A percentile compares a stretch with the other conserved stretches of the same genome.
Evolutionary conservation across 345 rosid species (phyloP).

Genomic region (Stellera chamaejasme): DNA sequence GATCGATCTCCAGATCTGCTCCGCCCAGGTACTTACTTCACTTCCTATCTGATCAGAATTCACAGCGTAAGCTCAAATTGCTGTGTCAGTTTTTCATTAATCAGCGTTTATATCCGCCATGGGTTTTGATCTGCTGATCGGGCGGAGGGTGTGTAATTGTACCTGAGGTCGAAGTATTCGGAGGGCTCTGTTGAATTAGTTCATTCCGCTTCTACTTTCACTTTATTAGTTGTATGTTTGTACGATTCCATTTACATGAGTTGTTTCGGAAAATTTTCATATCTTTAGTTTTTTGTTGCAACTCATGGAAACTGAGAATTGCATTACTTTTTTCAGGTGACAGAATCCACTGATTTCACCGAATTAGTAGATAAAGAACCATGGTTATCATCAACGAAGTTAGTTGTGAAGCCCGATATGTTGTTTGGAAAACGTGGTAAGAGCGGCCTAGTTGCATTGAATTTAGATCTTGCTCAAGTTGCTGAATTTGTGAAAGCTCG

Average conservation of each 20-base stretch:
- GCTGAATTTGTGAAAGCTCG: constrained; percentile 87
- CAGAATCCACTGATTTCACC: constrained; percentile 66
- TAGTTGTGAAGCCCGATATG: constrained; percentile 99
- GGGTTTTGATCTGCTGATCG: too few relatives aligned
- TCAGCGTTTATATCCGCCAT: too few relatives aligned
- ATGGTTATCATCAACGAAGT: constrained; percentile 80
- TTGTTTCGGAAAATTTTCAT: background rate
- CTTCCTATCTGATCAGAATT: too few relatives aligned
- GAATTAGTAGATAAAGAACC: constrained; percentile 70
- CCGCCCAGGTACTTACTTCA: constrained; percentile 50
- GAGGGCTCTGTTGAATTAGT: too few relatives aligned
- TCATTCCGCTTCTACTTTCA: too few relatives aligned
- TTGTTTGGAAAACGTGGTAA: constrained; percentile 94
- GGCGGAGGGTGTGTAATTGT: too few relatives aligned
- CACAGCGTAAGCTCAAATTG: too few relatives aligned
- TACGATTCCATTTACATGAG: background rate
- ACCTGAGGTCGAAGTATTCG: too few relatives aligned
- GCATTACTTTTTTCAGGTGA: constrained; percentile 40
- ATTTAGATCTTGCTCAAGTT: constrained; percentile 95
- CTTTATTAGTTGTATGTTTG: too few relatives aligned
- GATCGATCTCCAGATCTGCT: constrained; percentile 51
- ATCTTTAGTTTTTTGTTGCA: background rate
- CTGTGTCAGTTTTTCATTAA: too few relatives aligned
- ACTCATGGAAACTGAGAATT: background rate
- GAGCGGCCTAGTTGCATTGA: constrained; percentile 89